These are phyloP conservation scores for Microdochium nivale DNA, from an alignment of 2,329 filamentous ascomycete species.

Conservation along the genomic window DNA sequence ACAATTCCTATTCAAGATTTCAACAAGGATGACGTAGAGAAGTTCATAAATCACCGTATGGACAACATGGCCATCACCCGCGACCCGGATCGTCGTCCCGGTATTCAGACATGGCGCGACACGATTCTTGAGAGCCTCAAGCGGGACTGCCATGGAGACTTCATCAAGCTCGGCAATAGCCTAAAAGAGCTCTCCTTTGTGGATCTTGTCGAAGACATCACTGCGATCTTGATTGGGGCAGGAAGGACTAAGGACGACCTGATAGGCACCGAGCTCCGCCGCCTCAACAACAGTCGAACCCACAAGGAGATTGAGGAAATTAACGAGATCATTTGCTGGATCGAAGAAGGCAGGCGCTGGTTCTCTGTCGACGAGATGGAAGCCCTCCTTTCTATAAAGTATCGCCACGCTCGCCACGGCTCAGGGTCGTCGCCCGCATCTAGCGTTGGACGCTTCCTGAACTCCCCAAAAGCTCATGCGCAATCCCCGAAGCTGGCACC, in stretches of 20 bases:
- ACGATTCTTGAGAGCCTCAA: conserved; percentile 17
- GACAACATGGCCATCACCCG: conserved; percentile 20
- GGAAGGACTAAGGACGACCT: conserved; percentile 20
- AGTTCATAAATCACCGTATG: conserved; percentile 20
- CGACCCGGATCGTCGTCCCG: conserved; percentile 10
- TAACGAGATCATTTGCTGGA: conserved; percentile 28
- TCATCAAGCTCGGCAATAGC: conserved; percentile 20
- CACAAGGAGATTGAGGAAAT: conserved; percentile 25
- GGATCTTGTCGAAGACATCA: conserved; percentile 24
- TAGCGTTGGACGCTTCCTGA: neutral
- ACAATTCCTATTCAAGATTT: conserved; percentile 14
- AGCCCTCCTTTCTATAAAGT: conserved; percentile 17
- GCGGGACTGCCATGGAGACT: conserved; percentile 19
- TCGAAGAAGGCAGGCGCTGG: conserved; percentile 15
- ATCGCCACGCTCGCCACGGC: conserved; percentile 6
- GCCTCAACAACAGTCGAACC: conserved; percentile 20
- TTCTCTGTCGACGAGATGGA: conserved; percentile 17
- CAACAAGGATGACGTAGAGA: conserved; percentile 18
- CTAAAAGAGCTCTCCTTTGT: conserved; percentile 21
- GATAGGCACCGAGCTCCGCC: conserved; percentile 21
- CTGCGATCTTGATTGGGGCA: conserved; percentile 17
- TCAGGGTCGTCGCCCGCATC: neutral
- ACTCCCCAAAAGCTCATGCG: neutral
- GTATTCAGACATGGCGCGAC: conserved; percentile 21
- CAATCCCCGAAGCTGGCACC: neutral